These are phyloP conservation scores for Passalora sequoiae DNA, from an alignment of 2,329 filamentous ascomycete genomes.

Conservation along the genomic window DNA sequence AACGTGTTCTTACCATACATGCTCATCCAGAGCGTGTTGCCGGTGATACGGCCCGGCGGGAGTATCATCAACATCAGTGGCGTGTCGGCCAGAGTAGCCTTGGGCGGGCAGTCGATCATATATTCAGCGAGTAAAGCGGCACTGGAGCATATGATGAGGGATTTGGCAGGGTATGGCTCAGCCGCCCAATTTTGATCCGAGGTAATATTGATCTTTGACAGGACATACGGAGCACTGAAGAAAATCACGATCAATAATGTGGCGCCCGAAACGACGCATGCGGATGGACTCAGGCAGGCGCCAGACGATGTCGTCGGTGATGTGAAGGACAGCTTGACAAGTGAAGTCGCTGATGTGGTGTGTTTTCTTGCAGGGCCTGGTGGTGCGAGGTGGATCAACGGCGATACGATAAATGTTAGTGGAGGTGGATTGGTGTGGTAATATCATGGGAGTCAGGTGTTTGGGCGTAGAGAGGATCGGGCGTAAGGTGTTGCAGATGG, in stretches of 20 bases:
- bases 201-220: too few relatives aligned
- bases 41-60: conserved; percentile 44
- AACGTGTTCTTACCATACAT: conserved; percentile 54
- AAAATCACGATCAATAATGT: conserved; percentile 58
- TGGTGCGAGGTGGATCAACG: conserved; percentile 18
- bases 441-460: too few relatives aligned
- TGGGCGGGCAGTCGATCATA: conserved; percentile 40
- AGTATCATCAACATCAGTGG: conserved; percentile 58
- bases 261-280: conserved; percentile 43
- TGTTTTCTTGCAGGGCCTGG: conserved; percentile 47
- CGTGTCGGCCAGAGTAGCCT: conserved; percentile 46
- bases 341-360: conserved; percentile 54
- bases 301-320: conserved; percentile 50
- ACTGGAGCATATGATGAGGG: conserved; percentile 55
- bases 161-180: conserved; percentile 55
- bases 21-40: conserved; percentile 50
- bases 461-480: too few relatives aligned
- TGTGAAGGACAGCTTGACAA: conserved; percentile 46
- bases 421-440: conserved; percentile 1
- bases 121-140: conserved; percentile 58
- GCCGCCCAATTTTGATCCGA: too few relatives aligned
- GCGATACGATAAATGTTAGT: conserved; percentile 1
- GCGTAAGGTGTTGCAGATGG: too few relatives aligned
- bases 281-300: conserved; percentile 38
- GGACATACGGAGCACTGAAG: conserved; percentile 50